Base-by-base conservation (phyloP, 2,329 filamentous ascomycete genomes). In the Fusarium sp. region DNA sequence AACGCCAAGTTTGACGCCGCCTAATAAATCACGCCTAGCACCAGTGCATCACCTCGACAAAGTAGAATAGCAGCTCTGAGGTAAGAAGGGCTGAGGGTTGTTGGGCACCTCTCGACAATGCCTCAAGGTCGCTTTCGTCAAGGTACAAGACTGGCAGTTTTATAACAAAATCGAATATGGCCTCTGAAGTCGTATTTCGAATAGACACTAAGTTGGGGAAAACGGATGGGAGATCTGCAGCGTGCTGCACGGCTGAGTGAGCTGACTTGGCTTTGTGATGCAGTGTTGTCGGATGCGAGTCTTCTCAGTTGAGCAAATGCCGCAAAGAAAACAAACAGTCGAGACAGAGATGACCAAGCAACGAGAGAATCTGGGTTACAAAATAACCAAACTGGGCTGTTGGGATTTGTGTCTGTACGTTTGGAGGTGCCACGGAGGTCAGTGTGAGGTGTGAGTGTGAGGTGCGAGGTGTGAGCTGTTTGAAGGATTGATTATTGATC, bases 401-500 rank as follows among this genome's bases (percentile, higher is more conserved):
- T 11, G 40, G 29, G 45, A 13, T 23, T 35, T 41, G 40, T 48
- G n/a, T 48, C 29, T 33, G 39, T 58, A n/a, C 36, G 21, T 18
- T 36, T 64, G 43, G 23, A 17, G 31, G 58, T 35, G 33, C 50
- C 40, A 31, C 33, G 9, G 42, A 60, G 55, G 33, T 49, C 27
- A 49, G 41, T 23, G 41, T 35, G 47, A 48, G 23, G 27, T 27
- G 43, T 29, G 27, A 29, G 23, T 29, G 27, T 25, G 40, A 54
- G 36, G 27, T 37, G 36, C n/a, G 36, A 59, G 54, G 31, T 42
- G 47, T 42, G 40, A 52, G 45, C 25, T 57, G 47, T 25, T 40
- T 27, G 17, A 18, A 46, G 52, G 18, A 25, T 49, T 17, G 50
- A 37, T 50, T 52, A 35, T 49, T 67, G 65, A 68, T 66, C 59